Percentiles rank a stretch among this genome's conserved stretches.
These are phyloP conservation scores for Colletotrichum sp. DNA, from an alignment of 2,329 filamentous ascomycete genomes.

Conservation along the genomic window DNA sequence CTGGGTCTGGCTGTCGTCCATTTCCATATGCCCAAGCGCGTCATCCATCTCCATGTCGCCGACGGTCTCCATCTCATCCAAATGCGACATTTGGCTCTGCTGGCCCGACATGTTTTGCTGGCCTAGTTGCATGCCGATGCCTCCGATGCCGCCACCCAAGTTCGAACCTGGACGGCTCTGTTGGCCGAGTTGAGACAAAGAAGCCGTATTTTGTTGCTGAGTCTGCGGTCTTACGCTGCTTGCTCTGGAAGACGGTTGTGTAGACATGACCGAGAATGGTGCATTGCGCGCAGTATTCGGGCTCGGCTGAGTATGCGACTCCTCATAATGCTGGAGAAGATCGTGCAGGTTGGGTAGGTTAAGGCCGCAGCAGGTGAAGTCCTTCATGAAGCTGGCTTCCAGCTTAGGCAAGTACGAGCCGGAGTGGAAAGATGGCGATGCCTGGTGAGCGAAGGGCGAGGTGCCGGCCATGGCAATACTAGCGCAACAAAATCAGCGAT, in stretches of 20 bases:
- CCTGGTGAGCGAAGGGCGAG: slow-evolving; percentile 81
- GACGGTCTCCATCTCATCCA: slow-evolving; percentile 80
- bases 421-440: slow-evolving; percentile 95
- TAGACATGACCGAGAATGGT: slow-evolving; percentile 32
- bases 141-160: slow-evolving; percentile 16
- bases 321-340: slow-evolving; percentile 94
- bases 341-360: slow-evolving; percentile 92
- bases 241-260: slow-evolving; percentile 15
- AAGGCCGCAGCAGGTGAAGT: slow-evolving; percentile 93
- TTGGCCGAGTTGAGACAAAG: slow-evolving; percentile 18
- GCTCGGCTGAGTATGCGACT: slow-evolving; percentile 80
- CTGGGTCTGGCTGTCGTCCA: slow-evolving; percentile 58
- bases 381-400: slow-evolving; percentile 96
- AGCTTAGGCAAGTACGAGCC: slow-evolving; percentile 96
- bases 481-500: slow-evolving; percentile 24
- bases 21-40: slow-evolving; percentile 69
- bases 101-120: slow-evolving; percentile 33
- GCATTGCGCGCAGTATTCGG: slow-evolving; percentile 46
- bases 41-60: slow-evolving; percentile 99
- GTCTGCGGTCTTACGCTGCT: slow-evolving; percentile 20
- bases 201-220: slow-evolving; percentile 17
- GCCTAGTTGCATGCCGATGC: slow-evolving; percentile 30
- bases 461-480: slow-evolving; percentile 96
- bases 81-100: slow-evolving; percentile 48
- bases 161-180: slow-evolving; percentile 11